phyloP scores from a whole-genome alignment of 2,329 filamentous ascomycete species.

The Parafenestella ontariensis region DNA sequence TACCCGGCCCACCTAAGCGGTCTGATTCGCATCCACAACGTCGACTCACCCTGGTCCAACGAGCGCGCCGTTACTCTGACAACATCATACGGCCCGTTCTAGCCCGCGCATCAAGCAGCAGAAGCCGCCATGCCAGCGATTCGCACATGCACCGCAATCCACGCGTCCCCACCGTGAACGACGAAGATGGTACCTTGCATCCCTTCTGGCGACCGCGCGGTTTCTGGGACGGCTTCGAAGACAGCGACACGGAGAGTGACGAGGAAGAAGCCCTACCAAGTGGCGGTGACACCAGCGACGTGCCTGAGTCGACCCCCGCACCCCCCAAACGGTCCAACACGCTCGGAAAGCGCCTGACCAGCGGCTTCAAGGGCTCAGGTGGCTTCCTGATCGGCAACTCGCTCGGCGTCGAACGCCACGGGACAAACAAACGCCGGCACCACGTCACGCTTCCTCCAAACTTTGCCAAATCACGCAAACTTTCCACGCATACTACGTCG shows the following conservation, averaged over 20 bases:
- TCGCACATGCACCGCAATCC: constrained; percentile 26
- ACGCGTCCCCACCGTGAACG: constrained; percentile 38
- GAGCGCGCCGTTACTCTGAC: constrained; percentile 56
- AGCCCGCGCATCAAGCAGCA: constrained; percentile 34
- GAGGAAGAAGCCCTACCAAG: constrained; percentile 49
- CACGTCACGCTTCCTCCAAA: constrained; percentile 34
- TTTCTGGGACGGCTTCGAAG: constrained; percentile 67
- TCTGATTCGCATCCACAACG: constrained; percentile 47
- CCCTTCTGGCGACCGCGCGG: constrained; percentile 69
- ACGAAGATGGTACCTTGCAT: constrained; percentile 58
- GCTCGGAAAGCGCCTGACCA: constrained; percentile 40
- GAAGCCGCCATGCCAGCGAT: constrained; percentile 30
- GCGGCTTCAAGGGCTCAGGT: constrained; percentile 50
- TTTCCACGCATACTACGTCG: constrained; percentile 16
- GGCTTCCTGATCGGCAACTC: constrained; percentile 63
- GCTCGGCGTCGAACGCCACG: constrained; percentile 60
- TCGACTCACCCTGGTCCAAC: constrained; percentile 51
- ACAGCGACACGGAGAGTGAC: constrained; percentile 47
- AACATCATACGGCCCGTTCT: constrained; percentile 53
- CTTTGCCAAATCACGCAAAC: constrained; percentile 18
- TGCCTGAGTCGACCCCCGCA: constrained; percentile 35
- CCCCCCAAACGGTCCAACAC: constrained; percentile 26
- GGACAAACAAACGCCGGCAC: constrained; percentile 41
- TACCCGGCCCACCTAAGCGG: constrained; percentile 36
- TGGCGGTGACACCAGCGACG: constrained; percentile 56